Evolutionary conservation across 805 yeast species (phyloP).

Genomic region (Millerago galiae): DNA sequence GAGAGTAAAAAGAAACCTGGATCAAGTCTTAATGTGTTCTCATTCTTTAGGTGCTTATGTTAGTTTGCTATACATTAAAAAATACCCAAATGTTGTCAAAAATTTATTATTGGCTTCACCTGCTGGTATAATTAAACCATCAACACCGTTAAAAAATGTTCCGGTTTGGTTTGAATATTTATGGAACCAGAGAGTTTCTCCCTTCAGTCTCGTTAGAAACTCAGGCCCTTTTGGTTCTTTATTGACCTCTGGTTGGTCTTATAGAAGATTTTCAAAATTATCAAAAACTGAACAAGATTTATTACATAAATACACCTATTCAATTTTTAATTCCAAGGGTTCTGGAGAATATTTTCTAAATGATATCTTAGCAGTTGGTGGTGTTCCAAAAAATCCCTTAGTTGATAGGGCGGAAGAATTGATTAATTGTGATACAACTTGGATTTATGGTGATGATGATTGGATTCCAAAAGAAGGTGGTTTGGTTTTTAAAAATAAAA

Average conservation of each 20-base stretch:
- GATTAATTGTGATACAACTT: slow-evolving; percentile 53
- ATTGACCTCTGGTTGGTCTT: slow-evolving; percentile 85
- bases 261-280: slow-evolving; percentile 66
- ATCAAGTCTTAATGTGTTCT: slow-evolving; percentile 56
- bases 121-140: slow-evolving; percentile 66
- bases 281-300: slow-evolving; percentile 36
- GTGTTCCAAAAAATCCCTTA: slow-evolving; percentile 76
- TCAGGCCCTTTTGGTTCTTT: slow-evolving; percentile 81
- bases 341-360: slow-evolving; percentile 91
- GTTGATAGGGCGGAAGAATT: slow-evolving; percentile 31
- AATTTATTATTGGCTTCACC: slow-evolving; percentile 82
- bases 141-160: slow-evolving; percentile 34
- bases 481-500: slow-evolving; percentile 22
- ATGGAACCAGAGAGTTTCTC: slow-evolving; percentile 86
- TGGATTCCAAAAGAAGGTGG: slow-evolving; percentile 55
- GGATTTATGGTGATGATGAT: slow-evolving; percentile 81
- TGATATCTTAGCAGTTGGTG: slow-evolving; percentile 84
- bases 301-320: slow-evolving; percentile 75
- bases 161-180: slow-evolving; percentile 75
- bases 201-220: slow-evolving; percentile 72
- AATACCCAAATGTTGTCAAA: slow-evolving; percentile 52
- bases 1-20: slow-evolving; percentile 44
- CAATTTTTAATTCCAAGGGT: slow-evolving; percentile 79
- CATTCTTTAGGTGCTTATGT: slow-evolving; percentile 94
- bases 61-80: slow-evolving; percentile 58